Evolutionary conservation across 2,329 filamentous ascomycete species (phyloP), one percentile per base, ranked within the genome.

Genomic region (Alternaria viburni): DNA sequence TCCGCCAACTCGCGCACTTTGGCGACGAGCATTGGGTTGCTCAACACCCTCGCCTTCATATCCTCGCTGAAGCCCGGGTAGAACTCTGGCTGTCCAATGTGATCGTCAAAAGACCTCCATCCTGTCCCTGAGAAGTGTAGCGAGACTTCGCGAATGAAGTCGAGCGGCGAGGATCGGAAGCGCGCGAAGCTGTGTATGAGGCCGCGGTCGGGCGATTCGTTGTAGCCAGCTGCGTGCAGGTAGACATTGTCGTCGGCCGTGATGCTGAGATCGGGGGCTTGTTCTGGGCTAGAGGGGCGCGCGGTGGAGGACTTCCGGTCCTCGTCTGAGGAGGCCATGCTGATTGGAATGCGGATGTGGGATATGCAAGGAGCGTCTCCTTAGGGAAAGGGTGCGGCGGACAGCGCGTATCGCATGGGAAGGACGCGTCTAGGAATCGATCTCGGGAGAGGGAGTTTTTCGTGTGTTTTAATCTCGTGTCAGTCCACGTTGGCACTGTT

Each of bases 111-210:
- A 64, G 92, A 93, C 65, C 96, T 92, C 96, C 96, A 99, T 78
- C 94, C 95, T 54, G 92, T 91, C 58, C 96, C 96, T 12, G 93
- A 95, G 67, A 98, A 91, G 81, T 98, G 94, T 32, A 97, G 86
- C 50, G 92, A 96, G 32, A 99, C 91, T 83, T 99, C 96, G 70
- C 93, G 93, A 28, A 98, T 88, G 79, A 98, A 98, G 68, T 93
- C 86, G 67, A 91, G 82, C 1, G 89, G 89, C 58, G 87, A 86
- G 60, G 91, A 82, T 61, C 95, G 90, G 79, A 98, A 97, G 49
- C 93, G 91, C 52, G 92, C 91, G 86, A 96, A 96, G 76, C 94
- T 89, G 79, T 91, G 89, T 83, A 95, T 89, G 70, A 94, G 82
- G 19, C 89, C 89, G 75, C 90, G 87, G 71, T 93, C 91, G 64